Base-by-base conservation (phyloP, 139 green algal genomes). In the Picochlorum sp. region DNA sequence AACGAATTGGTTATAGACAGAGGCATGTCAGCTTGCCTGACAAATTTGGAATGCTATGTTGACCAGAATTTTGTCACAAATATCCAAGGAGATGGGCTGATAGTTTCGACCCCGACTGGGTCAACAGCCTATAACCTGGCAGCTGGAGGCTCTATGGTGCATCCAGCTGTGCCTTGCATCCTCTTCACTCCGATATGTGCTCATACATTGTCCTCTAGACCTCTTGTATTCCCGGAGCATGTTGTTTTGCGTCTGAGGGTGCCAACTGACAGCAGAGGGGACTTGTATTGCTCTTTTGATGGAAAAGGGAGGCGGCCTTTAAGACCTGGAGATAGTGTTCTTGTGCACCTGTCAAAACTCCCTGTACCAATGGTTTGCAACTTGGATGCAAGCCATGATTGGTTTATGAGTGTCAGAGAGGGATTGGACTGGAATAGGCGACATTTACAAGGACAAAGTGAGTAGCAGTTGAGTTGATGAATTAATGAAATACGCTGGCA, bases 101-200 rank as follows among this genome's bases (percentile, higher is more conserved):
- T 97, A 30, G 70, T 96, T 12, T 78, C 84, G 50, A 95, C 89
- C 0, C 85, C 89, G 33, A 94, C 89, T 0, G 89, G 89, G 29
- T 88, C 73, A 49, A 97, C 89, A 3, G 89, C 89, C 20, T 97
- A 97, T 79, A 87, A 76, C 51, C 71, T 95, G 43, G 87, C 89
- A 33, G 85, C 86, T 24, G 85, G 85, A 1, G 64, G 56, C 24
- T 40, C 32, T 52, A 63, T 63, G 52, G 25, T 69, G 12, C 62
- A 63, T 29, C 62, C 62, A 14, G 59, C 35, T 1, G 74, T 84
- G 32, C 70, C 65, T 13, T 63, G 68, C 53, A 72, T 82, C 16
- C 50, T 85, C 9, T 84, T 82, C 70, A 83, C 73, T 22, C 83
- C 84, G 36, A 85, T 88, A 59, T 89, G 81, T 59, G 74, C 84